Base-by-base conservation (phyloP, 371 early-diverging fungal species). In the Apophysomyces ossiformis region DNA sequence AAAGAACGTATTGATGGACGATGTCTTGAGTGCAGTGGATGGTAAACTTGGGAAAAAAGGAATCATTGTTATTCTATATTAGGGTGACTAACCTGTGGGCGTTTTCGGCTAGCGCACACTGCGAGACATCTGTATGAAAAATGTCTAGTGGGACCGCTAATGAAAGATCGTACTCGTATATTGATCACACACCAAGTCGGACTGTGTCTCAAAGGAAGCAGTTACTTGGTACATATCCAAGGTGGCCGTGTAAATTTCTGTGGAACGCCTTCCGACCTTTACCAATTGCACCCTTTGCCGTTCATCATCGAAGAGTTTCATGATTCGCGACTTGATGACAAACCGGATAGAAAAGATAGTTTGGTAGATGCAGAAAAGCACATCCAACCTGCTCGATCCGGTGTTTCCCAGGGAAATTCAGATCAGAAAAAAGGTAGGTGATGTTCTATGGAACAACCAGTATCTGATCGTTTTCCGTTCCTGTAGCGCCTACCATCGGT, bases 141-240 rank as follows among this genome's bases (percentile, higher is more conserved):
- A 44, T 95, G 95, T 63, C 64, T 95, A 41, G 71, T 85, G 38
- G 90, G 91, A 11, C 76, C 83, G 18, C 73, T 94, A 66, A 86
- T 97, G 90, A 72, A 71, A 3, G 80, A 79, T 37, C 86, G 96
- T 38, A 96, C 97, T 0, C 78, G 89, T n/a, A 77, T 98, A 11
- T 79, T 98, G 36, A 93, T 96, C 7, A 96, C 96, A 0, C 97
- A 98, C 70, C 93, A 94, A 46, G 90, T 95, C 7, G 74, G 85
- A 5, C 85, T 94, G 61, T 92, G 94, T 63, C 73, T 96, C 26
- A 73, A 85, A 6, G 83, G 86, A 41, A 81, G 89, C 57, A 80
- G 85, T 64, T 83, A 85, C 37, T 71, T 95, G 8, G 89, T 92
- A 0, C 79, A 89, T 18, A 64, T 96, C 64, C 69, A 80, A 13